Evolutionary conservation across 140 eudicot species (phyloP).

Genomic region (Ambrosia hybrid): DNA sequence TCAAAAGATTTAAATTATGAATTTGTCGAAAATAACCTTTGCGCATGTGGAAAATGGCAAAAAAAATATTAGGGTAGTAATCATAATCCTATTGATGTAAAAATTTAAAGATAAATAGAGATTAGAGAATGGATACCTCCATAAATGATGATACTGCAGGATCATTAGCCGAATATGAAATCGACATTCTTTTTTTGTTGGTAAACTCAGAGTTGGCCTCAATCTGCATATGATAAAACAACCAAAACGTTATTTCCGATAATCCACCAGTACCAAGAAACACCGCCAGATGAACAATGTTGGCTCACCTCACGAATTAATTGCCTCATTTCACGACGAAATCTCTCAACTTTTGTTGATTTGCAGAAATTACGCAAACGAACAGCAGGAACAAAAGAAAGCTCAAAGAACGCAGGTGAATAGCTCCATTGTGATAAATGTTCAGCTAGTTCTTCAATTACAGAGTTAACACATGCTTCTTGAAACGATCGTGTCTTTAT

Average conservation of each 20-base stretch:
- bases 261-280: constrained; percentile 12
- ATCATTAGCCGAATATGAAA: constrained; percentile 75
- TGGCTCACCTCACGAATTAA: constrained; percentile 71
- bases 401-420: constrained; percentile 84
- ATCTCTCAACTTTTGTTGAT: constrained; percentile 88
- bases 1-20: no score
- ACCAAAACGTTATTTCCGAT: constrained; percentile 9
- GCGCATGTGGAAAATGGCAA: no score
- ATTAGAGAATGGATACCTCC: constrained; percentile 47
- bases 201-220: constrained; percentile 78
- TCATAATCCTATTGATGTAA: no score
- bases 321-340: constrained; percentile 73
- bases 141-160: constrained; percentile 67
- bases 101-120: neutral
- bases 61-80: no score
- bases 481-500: constrained; percentile 85
- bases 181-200: constrained; percentile 56
- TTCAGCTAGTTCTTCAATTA: constrained; percentile 82
- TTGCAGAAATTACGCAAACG: constrained; percentile 83
- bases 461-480: constrained; percentile 78
- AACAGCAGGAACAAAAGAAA: constrained; percentile 79
- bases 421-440: constrained; percentile 98
- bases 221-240: constrained; percentile 49
- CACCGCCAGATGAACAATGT: neutral
- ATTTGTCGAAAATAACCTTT: no score